Evolutionary conservation across 495 filamentous ascomycete genomes (phyloP), one percentile per base, ranked within the genome.

Genomic region (Aspergillus funiculosus): DNA sequence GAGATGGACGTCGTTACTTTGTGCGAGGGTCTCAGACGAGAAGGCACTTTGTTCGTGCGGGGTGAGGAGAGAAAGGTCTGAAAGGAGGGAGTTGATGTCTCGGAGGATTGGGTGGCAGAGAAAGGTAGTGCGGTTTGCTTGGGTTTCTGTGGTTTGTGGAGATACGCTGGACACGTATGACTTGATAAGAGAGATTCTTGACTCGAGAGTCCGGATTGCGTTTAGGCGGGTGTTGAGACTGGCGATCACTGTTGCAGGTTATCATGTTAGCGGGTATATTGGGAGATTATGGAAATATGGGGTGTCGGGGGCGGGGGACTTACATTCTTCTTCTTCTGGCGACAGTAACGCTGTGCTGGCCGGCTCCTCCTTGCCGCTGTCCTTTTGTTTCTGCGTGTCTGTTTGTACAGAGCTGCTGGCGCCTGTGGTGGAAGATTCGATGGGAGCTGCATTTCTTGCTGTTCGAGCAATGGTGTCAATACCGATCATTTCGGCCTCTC

Each of bases 401-500:
- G 40, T 39, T 20, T 37, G 45, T 26, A 28, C 26, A 38, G 49
- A 38, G 2, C 48, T 38, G 27, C 13, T 30, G 25, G 56, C 22
- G 9, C 22, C 18, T 10, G 52, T 50, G 36, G 39, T 40, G 5
- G 60, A 54, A 2, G 53, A 48, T 28, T 78, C 70, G 2, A 78
- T 27, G 13, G 21, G 69, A 10, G 81, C 77, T 11, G 91, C 92
- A 54, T 87, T 89, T 1, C 82, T 85, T 19, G 82, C 87, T 18
- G 83, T 84, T 36, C 83, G 78, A 1, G 90, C 90, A 21, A 98
- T 85, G 47, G 87, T 91, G 54, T 97, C 87, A 53, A 98, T 82
- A 28, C 82, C 81, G 54, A 99, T 96, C 89, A 97, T 96, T 69
- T 99, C 94, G 6, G 92, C 86, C 63, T 97, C 89, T 11, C 86